Evolutionary conservation across 164 flowering plant species (phyloP).

Genomic region (Kalanchoe fedtschenkoi): DNA sequence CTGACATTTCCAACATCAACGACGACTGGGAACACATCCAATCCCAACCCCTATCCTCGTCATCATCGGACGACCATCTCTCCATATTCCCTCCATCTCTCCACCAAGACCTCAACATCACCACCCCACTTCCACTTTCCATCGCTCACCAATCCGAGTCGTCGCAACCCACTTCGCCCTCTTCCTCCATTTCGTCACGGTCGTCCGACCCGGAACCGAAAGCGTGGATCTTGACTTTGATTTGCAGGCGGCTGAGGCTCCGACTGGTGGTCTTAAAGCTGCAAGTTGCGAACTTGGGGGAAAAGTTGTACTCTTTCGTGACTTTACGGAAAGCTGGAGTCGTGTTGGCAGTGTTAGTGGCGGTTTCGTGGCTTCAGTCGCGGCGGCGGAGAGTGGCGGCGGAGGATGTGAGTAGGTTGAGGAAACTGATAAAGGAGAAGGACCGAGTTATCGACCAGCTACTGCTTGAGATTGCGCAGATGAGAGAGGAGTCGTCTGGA

Average conservation of each 20-base stretch:
- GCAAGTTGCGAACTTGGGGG: no score
- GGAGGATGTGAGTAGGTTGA: not conserved
- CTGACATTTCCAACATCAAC: not conserved
- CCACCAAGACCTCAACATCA: slow-evolving; percentile 1
- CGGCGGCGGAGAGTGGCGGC: not conserved
- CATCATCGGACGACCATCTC: not conserved
- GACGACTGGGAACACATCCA: slow-evolving; percentile 4
- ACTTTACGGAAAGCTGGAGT: no score
- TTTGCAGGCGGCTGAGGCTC: no score
- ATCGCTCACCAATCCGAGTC: not conserved
- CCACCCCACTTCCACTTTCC: not conserved
- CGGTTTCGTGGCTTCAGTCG: no score
- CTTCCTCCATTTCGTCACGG: not conserved
- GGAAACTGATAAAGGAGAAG: not conserved
- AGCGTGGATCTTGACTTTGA: no score
- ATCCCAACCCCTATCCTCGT: not conserved
- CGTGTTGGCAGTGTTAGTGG: not conserved
- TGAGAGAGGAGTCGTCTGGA: slow-evolving; percentile 15
- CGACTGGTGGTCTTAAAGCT: no score
- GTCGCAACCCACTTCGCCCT: not conserved
- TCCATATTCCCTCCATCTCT: slow-evolving; percentile 1
- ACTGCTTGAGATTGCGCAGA: slow-evolving; percentile 16
- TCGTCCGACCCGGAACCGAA: not conserved
- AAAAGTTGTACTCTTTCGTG: no score
- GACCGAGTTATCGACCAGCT: slow-evolving; percentile 13